Conservation (phyloP, 2,329 filamentous ascomycete genomes). For the Phoma sp. region DNA sequence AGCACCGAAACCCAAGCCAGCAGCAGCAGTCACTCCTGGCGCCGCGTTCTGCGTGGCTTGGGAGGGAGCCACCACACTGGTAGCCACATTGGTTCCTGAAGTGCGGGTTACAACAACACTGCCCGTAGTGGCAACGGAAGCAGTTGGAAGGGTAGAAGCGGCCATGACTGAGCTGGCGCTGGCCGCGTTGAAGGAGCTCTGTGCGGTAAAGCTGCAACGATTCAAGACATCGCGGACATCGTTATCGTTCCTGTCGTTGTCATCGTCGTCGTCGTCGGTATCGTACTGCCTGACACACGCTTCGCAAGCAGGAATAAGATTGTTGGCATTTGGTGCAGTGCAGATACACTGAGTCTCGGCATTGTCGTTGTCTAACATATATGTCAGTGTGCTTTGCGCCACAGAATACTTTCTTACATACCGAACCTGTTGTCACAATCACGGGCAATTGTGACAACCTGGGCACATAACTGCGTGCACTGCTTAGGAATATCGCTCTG, state of each 20-base stretch:
- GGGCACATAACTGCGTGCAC: conserved; percentile 37
- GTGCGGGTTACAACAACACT: conserved; percentile 8
- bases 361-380: conserved; percentile 25
- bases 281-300: conserved; percentile 39
- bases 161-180: neutral
- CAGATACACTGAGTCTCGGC: conserved; percentile 40
- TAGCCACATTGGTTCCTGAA: conserved; percentile 15
- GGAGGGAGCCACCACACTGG: conserved; percentile 3
- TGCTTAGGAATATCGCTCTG: conserved; percentile 38
- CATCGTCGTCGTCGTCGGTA: conserved; percentile 16
- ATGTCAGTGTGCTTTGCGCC: neutral
- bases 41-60: conserved; percentile 14
- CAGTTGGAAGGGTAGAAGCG: conserved; percentile 2
- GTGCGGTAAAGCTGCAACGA: conserved; percentile 37
- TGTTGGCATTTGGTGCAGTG: conserved; percentile 29
- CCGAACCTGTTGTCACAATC: conserved; percentile 34
- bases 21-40: conserved; percentile 23
- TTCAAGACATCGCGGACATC: conserved; percentile 38
- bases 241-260: conserved; percentile 25
- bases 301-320: conserved; percentile 36
- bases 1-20: conserved; percentile 28
- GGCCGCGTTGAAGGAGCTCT: conserved; percentile 15
- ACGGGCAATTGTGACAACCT: conserved; percentile 29
- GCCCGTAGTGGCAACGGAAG: neutral
- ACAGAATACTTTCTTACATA: conserved; percentile 1